Evolutionary conservation across 371 early-diverging fungal genomes (phyloP).

Genomic region (Batrachochytrium dendrobatidis): DNA sequence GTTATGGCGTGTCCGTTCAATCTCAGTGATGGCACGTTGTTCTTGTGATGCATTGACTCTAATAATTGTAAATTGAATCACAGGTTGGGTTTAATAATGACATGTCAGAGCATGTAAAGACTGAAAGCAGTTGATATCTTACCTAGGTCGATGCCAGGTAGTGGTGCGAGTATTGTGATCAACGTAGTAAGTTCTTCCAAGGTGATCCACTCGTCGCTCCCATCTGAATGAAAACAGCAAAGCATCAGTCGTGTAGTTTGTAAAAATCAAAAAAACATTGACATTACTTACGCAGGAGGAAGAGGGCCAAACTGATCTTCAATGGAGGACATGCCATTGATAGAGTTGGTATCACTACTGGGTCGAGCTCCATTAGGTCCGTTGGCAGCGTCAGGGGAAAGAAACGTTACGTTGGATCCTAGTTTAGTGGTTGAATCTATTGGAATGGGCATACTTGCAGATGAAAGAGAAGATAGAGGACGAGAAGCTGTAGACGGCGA

Average conservation of each 20-base stretch:
- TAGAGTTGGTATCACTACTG: background rate
- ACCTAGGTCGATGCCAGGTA: slow-evolving; percentile 62
- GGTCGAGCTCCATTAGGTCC: background rate
- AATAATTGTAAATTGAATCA: too few species aligned
- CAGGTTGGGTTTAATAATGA: slow-evolving; percentile 58
- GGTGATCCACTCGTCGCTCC: slow-evolving; percentile 80
- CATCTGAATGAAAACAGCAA: too few species aligned
- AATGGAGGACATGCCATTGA: slow-evolving; percentile 30
- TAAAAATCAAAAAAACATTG: background rate
- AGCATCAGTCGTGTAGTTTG: too few species aligned
- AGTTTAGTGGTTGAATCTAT: too few species aligned
- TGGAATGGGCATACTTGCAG: too few species aligned
- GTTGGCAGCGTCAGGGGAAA: background rate
- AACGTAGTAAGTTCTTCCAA: slow-evolving; percentile 89
- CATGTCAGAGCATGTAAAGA: too few species aligned
- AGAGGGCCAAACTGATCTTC: slow-evolving; percentile 60
- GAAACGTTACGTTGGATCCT: background rate
- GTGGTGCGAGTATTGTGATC: slow-evolving; percentile 94
- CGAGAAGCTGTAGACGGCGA: slow-evolving; percentile 4
- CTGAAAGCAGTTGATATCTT: background rate
- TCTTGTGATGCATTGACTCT: slow-evolving; percentile 53
- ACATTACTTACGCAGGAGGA: slow-evolving; percentile 37
- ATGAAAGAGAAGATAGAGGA: background rate
- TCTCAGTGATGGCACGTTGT: slow-evolving; percentile 52
- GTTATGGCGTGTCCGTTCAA: slow-evolving; percentile 68